Percentiles rank a stretch among this genome's conserved stretches.
Conservation (phyloP, 2,329 filamentous ascomycete genomes). For the Neocatenulostroma microsporum region DNA sequence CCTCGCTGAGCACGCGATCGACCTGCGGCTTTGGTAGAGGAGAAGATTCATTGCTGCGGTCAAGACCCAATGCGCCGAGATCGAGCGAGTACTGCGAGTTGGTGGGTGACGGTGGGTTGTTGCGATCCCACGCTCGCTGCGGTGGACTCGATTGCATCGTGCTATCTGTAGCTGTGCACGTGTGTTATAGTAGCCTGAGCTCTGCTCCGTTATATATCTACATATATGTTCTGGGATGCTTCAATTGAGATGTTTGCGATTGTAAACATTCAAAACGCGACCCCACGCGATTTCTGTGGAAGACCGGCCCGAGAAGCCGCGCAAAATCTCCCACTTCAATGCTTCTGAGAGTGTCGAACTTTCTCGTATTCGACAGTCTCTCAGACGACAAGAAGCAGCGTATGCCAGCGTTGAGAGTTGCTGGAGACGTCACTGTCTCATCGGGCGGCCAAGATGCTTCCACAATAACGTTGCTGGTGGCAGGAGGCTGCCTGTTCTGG, state of each 20-base stretch:
- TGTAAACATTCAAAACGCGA: no score
- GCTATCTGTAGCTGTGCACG: no score
- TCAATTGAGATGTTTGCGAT: no score
- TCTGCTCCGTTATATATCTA: no score
- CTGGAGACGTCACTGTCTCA: slow-evolving; percentile 17
- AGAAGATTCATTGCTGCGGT: slow-evolving; percentile 16
- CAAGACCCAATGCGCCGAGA: slow-evolving; percentile 25
- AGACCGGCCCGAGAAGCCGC: no score
- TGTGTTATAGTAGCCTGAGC: no score
- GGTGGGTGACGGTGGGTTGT: slow-evolving; percentile 15
- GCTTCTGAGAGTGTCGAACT: no score
- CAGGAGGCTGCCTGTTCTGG: slow-evolving; percentile 27
- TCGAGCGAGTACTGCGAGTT: slow-evolving; percentile 28
- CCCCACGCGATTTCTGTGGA: no score
- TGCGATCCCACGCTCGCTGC: slow-evolving; percentile 19
- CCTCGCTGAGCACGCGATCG: slow-evolving; percentile 27
- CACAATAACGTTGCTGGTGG: slow-evolving; percentile 18
- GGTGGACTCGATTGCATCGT: slow-evolving; percentile 26
- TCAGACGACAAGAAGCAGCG: no score
- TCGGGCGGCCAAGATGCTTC: slow-evolving; percentile 11
- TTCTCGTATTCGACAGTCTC: no score
- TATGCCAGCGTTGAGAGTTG: slow-evolving; percentile 20
- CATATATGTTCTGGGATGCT: no score
- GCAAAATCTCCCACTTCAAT: no score
- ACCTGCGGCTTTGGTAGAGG: slow-evolving; percentile 19